These are phyloP conservation scores for Schwanniomyces vanrijiae DNA, from an alignment of 805 yeast species.

Conservation along the genomic window DNA sequence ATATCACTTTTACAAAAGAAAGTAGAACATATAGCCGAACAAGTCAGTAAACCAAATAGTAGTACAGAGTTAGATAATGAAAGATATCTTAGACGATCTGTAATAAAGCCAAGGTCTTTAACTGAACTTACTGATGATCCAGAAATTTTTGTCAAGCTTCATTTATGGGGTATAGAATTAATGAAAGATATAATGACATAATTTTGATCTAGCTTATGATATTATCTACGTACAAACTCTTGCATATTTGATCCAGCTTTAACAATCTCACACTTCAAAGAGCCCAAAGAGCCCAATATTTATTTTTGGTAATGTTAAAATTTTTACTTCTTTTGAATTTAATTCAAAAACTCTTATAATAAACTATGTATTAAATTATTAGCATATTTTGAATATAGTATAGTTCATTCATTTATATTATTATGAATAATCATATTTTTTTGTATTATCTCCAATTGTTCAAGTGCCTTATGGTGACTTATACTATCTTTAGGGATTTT, in stretches of 20 bases:
- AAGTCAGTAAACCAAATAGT: conserved; percentile 20
- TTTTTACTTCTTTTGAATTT: too few species aligned
- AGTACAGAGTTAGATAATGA: conserved; percentile 40
- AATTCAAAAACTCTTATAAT: too few species aligned
- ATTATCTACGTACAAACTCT: not conserved
- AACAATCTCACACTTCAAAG: too few species aligned
- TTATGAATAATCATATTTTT: too few species aligned
- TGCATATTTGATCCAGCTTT: not conserved
- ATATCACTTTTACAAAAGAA: conserved; percentile 29
- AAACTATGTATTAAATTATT: too few species aligned
- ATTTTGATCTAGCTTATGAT: not conserved
- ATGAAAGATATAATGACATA: conserved; percentile 28
- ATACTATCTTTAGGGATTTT: too few species aligned
- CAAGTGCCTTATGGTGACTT: too few species aligned
- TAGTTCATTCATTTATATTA: too few species aligned
- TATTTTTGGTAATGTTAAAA: too few species aligned
- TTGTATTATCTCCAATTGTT: too few species aligned
- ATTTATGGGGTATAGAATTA: conserved; percentile 61
- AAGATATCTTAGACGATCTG: conserved; percentile 55
- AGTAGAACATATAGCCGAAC: conserved; percentile 13
- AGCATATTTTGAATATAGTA: too few species aligned
- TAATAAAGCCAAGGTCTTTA: conserved; percentile 55
- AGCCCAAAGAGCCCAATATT: too few species aligned
- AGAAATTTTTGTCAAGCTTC: conserved; percentile 55
- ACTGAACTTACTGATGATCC: conserved; percentile 56